phyloP scores from a whole-genome alignment of 805 yeast genomes.

The Zygosaccharomyces pseudorouxii region DNA sequence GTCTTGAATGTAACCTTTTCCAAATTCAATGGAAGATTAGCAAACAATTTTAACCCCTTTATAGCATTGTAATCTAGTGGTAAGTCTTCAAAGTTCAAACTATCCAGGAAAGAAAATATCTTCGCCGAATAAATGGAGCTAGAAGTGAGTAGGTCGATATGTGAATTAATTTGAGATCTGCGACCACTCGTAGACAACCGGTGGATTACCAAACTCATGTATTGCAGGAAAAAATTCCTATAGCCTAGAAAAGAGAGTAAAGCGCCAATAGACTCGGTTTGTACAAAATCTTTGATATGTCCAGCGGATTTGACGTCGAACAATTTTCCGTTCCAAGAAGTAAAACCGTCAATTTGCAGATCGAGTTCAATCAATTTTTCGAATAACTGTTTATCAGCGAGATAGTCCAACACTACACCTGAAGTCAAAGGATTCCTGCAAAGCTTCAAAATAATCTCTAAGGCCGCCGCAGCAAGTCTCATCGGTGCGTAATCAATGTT shows the following conservation, averaged over 20 bases:
- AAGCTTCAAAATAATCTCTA: slow-evolving; percentile 61
- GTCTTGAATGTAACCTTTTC: slow-evolving; percentile 38
- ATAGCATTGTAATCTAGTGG: slow-evolving; percentile 28
- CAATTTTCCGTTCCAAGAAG: slow-evolving; percentile 50
- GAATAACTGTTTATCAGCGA: slow-evolving; percentile 52
- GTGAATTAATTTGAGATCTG: slow-evolving; percentile 41
- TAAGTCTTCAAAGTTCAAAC: slow-evolving; percentile 53
- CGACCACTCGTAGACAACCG: slow-evolving; percentile 45
- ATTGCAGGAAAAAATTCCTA: slow-evolving; percentile 58
- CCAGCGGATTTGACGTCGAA: slow-evolving; percentile 38
- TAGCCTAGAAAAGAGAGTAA: slow-evolving; percentile 57
- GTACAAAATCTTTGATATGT: slow-evolving; percentile 32
- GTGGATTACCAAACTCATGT: slow-evolving; percentile 70
- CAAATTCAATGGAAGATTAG: slow-evolving; percentile 38
- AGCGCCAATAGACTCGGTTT: slow-evolving; percentile 43
- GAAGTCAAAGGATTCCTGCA: slow-evolving; percentile 56
- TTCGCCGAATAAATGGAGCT: slow-evolving; percentile 59
- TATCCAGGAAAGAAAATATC: slow-evolving; percentile 64
- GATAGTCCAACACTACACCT: slow-evolving; percentile 42
- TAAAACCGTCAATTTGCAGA: slow-evolving; percentile 49
- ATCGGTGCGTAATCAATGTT: slow-evolving; percentile 51
- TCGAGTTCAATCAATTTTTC: slow-evolving; percentile 47
- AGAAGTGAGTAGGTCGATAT: slow-evolving; percentile 49
- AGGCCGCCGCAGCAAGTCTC: slow-evolving; percentile 50
- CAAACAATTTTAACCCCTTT: slow-evolving; percentile 28